Base-by-base conservation (phyloP, 2,329 filamentous ascomycete genomes). In the Pyrenochaeta sp. region DNA sequence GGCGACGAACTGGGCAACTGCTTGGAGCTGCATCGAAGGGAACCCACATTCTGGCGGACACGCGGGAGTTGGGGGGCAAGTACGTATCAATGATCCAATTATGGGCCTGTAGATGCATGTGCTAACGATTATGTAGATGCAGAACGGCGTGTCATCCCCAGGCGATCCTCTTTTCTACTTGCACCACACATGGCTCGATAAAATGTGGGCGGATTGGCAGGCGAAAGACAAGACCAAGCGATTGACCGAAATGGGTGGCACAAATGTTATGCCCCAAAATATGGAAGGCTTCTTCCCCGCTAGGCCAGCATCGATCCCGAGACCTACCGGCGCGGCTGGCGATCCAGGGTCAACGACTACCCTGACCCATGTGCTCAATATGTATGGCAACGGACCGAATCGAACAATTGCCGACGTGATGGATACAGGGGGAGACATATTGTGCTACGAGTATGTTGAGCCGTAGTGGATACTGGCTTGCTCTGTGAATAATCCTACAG, bases 101-200 rank as follows among this genome's bases (percentile, higher is more conserved):
- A 21, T n/a, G 15, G 7, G 27, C 12, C 41, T 5, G 5, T 7
- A 7, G 21, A 14, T 51, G 35, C 37, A 44, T 15, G 42, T 45
- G 17, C 36, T 39, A 9, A 33, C 5, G n/a, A 27, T 12, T 5
- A 5, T 5, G 6, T 37, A 66, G 64, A 64, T 67, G 62, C 35
- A 45, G 10, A 56, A 67, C 31, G 33, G 46, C 1, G 42, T 55
- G 9, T 59, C 61, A 3, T 56, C 49, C 21, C 64, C 64, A 2
- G 63, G 64, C 3, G 64, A 67, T 35, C 64, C 64, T 1, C 49
- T 68, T 7, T 66, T 68, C 41, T 66, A 64, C 44, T 46, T 68
- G 15, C 64, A 66, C 29, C 61, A 68, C 40, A 53, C 63, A 2
- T 66, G 52, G 35, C 50, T 68, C 9, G 64, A 68, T 44, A 66